Conservation (phyloP, 331 rosid genomes). For the Telfairia occidentalis region DNA sequence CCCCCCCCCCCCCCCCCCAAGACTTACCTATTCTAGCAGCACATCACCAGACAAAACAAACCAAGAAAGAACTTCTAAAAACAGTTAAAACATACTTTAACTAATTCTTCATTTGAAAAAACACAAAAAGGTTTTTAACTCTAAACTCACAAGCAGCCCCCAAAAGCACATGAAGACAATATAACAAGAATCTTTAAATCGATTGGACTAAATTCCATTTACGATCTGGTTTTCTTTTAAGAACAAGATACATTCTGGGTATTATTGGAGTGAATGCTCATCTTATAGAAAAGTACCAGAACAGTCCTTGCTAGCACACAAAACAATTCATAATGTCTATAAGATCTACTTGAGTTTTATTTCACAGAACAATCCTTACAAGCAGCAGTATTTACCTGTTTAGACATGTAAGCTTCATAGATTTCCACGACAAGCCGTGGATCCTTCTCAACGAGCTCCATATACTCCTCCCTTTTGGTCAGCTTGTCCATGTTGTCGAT, state of each 20-base stretch:
- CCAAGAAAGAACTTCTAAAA: too few species aligned
- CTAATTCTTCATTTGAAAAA: too few species aligned
- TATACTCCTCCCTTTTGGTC: slow-evolving; percentile 42
- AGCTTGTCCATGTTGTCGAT: slow-evolving; percentile 57
- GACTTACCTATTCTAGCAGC: too few species aligned
- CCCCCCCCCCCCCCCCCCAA: too few species aligned
- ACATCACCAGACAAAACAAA: too few species aligned
- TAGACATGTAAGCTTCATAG: slow-evolving; percentile 59
- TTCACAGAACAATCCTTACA: slow-evolving; percentile 17
- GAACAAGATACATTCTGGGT: neutral
- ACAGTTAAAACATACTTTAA: too few species aligned
- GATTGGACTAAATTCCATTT: neutral
- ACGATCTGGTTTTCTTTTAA: neutral
- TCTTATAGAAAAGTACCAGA: neutral
- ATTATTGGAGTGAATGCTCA: neutral
- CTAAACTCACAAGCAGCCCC: too few species aligned
- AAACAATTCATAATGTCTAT: neutral
- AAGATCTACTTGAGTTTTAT: slow-evolving; percentile 14
- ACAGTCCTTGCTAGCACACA: neutral
- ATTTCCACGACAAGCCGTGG: slow-evolving; percentile 70
- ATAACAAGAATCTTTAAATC: neutral
- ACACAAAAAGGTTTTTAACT: too few species aligned
- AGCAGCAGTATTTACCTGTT: slow-evolving; percentile 66
- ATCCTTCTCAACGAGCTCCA: slow-evolving; percentile 52
- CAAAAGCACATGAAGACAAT: neutral